Evolutionary conservation across 768 basidiomycete genomes (phyloP).

Genomic region (Artomyces pyxidatus): DNA sequence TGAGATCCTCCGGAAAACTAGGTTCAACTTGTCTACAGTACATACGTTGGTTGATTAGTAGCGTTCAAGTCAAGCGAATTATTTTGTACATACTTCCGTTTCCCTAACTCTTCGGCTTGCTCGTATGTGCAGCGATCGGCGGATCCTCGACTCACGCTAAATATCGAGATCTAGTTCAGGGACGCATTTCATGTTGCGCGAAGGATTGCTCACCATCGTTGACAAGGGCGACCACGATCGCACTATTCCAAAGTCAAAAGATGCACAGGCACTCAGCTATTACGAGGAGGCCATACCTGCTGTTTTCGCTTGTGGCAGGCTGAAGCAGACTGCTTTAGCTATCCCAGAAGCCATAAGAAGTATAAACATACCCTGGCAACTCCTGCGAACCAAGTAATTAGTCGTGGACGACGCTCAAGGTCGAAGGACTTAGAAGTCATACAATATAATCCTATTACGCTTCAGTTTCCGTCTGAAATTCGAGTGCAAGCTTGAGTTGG

Average conservation of each 20-base stretch:
- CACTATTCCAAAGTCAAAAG: slow-evolving; percentile 7
- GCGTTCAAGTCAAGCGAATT: background rate
- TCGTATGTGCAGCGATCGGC: slow-evolving; percentile 16
- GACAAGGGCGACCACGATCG: slow-evolving; percentile 20
- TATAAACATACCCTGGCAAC: slow-evolving; percentile 12
- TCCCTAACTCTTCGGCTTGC: slow-evolving; percentile 8
- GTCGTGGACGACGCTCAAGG: background rate
- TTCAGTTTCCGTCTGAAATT: slow-evolving; percentile 10
- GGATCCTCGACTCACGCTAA: slow-evolving; percentile 15
- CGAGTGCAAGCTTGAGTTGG: background rate
- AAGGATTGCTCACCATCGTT: slow-evolving; percentile 14
- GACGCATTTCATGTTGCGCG: background rate
- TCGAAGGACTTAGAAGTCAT: background rate
- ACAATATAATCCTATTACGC: slow-evolving; percentile 19
- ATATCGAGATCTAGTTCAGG: background rate
- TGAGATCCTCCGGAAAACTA: background rate
- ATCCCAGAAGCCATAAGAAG: background rate
- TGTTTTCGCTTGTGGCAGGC: slow-evolving; percentile 20
- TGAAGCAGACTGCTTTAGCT: background rate
- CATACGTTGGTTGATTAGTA: background rate
- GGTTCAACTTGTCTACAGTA: slow-evolving; percentile 3
- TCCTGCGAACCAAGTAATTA: slow-evolving; percentile 3
- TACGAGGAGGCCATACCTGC: slow-evolving; percentile 10
- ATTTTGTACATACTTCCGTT: slow-evolving; percentile 10
- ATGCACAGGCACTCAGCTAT: background rate